Evolutionary conservation across 164 flowering plant species (phyloP), one percentile per base, ranked within the genome.

Genomic region (Kingdonia uniflora): DNA sequence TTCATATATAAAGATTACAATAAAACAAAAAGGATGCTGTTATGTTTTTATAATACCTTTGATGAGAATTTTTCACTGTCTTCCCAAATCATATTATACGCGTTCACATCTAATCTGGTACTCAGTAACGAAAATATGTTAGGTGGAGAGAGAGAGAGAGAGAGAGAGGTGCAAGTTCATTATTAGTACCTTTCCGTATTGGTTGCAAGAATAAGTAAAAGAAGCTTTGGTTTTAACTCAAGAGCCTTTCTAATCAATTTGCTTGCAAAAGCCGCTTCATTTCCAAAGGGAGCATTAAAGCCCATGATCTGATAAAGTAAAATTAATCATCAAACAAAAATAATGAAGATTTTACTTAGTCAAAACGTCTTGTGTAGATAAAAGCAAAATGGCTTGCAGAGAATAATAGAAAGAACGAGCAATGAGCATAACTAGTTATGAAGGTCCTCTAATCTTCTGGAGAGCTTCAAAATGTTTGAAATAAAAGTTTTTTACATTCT

Each of bases 201-300:
- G 19, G 65, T 65, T 2, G 97, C 95, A 67, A 81, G 92, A 66
- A 88, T 88, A 25, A 92, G 92, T 49, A 92, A 71, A 23, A 92
- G 68, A 13, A 92, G 80, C 73, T 86, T 92, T 26, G 99, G 97
- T 29, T 72, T 75, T 67, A 92, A 88, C 65, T 77, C 67, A 24
- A 92, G 95, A 55, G 95, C 97, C 72, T 84, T 80, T 35, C 81
- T 59, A 42, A 92, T 76, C 62, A 92, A 92, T 69, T 70, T 63
- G 71, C 88, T 92, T 12, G 96, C 97, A 53, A 78, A 69, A 42
- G 69, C 44, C 16, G 81, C 85, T 58, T 77, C 75, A 12, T 74
- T 73, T 42, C 95, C 99, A 64, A 88, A 92, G 13, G 96, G 96
- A 57, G 95, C 95, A 69, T 88, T 92, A 42, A 92, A 71, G 11